Percentiles rank a stretch among this genome's conserved stretches.
phyloP scores from a whole-genome alignment of 2,329 filamentous ascomycete genomes.

The Trichoderma arundinaceum region DNA sequence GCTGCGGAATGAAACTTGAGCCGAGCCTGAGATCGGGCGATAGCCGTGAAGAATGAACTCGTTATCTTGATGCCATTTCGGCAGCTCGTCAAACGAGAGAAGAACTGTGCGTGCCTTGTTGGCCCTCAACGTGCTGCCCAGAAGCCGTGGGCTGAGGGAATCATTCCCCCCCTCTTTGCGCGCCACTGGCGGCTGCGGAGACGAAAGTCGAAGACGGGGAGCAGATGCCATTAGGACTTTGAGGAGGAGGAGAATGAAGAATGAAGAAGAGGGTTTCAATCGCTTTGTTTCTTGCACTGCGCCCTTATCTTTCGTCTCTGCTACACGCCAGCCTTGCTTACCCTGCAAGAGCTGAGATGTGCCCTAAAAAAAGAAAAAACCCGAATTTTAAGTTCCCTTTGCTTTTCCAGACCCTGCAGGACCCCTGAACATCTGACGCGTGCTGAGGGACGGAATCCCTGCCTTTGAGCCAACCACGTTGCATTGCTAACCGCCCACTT shows the following conservation, averaged over 20 bases:
- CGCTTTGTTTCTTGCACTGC: neutral
- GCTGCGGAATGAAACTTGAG: slow-evolving; percentile 10
- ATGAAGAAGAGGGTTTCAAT: neutral
- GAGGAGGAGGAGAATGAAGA: neutral
- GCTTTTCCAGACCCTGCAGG: neutral
- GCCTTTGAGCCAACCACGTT: slow-evolving; percentile 4
- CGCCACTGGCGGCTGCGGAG: neutral
- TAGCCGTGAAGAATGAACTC: slow-evolving; percentile 26
- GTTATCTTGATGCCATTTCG: slow-evolving; percentile 25
- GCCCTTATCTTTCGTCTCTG: neutral
- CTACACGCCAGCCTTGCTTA: slow-evolving; percentile 6
- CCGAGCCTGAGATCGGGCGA: slow-evolving; percentile 23
- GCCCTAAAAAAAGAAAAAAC: neutral
- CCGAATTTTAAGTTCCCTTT: neutral
- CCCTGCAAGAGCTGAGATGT: neutral
- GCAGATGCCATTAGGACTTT: slow-evolving; percentile 16
- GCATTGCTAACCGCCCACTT: slow-evolving; percentile 14
- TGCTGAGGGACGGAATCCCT: slow-evolving; percentile 10
- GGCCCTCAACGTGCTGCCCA: neutral
- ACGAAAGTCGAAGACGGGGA: slow-evolving; percentile 22
- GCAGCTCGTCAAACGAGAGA: slow-evolving; percentile 13
- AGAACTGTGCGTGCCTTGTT: slow-evolving; percentile 1
- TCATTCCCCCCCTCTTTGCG: neutral
- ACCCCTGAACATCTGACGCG: neutral
- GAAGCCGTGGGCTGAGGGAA: neutral